Evolutionary conservation across 331 rosid species (phyloP), one percentile per base, ranked within the genome.

Genomic region (Cydonia oblonga): DNA sequence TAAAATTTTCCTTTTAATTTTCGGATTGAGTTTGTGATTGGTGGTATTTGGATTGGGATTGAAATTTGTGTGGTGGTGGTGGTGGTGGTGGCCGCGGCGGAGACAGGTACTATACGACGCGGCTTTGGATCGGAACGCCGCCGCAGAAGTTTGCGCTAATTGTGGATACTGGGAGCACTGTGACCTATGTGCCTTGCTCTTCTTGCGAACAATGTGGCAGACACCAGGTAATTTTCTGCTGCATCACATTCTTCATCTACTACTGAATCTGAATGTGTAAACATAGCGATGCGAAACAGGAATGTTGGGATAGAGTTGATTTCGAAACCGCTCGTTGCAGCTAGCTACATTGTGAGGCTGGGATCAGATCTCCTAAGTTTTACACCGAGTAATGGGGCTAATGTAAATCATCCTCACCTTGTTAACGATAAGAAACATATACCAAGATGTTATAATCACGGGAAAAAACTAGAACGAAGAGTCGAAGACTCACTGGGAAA

Each of bases 41-140:
- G 51, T 51, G 2, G 6, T 46, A 4, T 49, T 6, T 13, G 44
- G 23, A 67, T 75, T 58, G 70, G 29, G 28, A 6, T 60, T 68
- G 63, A 20, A 14, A 35, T 19, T 23, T 22, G 8, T 22, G 64
- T 9, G 28, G 8, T 8, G 64, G 57, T 6, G 44, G 29, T n/a
- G n/a, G 64, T 9, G 28, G 8, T 8, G 64, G 57, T 6, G 44
- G 29, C n/a, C n/a, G n/a, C 3, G 68, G 68, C 4, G 66, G 54
- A 2, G 9, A n/a, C 64, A 86, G 90, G 75, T 95, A 95, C 53
- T 91, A 91, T 67, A 91, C 98, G 4, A 88, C 96, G 54, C 84
- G 90, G 85, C 89, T 95, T 25, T 91, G 89, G 96, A 91, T 95
- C 84, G 98, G 98, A 49, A 89, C 96, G 71, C 98, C 96, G 53